Percentiles rank a stretch among this genome's conserved stretches.
These are phyloP conservation scores for Colletotrichum magnum DNA, from an alignment of 2,329 filamentous ascomycete species.

Conservation along the genomic window DNA sequence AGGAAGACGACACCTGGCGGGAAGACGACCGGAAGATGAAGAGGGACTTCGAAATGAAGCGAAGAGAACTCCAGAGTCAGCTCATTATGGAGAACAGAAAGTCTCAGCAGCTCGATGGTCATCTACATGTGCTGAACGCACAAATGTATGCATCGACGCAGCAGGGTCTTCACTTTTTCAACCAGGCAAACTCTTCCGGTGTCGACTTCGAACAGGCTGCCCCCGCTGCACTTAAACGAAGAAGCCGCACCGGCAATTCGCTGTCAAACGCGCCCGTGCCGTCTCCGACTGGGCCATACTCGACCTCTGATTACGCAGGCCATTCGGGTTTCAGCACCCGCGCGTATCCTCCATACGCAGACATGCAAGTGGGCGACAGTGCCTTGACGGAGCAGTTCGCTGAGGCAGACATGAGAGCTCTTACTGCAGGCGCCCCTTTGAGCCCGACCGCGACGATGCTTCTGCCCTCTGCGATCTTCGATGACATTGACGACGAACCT, in stretches of 20 bases:
- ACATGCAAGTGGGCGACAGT: constrained; percentile 56
- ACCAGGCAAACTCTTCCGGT: constrained; percentile 58
- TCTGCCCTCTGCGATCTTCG: constrained; percentile 77
- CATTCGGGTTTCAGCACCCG: constrained; percentile 68
- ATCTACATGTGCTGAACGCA: constrained; percentile 61
- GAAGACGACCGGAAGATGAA: constrained; percentile 67
- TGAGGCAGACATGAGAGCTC: constrained; percentile 73
- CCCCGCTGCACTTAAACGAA: constrained; percentile 60
- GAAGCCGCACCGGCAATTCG: constrained; percentile 64
- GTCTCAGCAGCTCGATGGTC: constrained; percentile 61
- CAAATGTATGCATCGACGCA: constrained; percentile 62
- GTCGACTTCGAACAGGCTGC: constrained; percentile 63
- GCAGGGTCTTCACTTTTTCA: constrained; percentile 60
- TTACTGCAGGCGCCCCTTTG: constrained; percentile 77
- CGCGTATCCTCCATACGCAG: constrained; percentile 68
- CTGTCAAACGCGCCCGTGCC: constrained; percentile 58
- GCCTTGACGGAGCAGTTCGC: constrained; percentile 59
- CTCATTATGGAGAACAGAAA: constrained; percentile 64
- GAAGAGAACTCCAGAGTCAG: constrained; percentile 67
- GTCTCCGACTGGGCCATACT: constrained; percentile 56
- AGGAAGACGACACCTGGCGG: constrained; percentile 71
- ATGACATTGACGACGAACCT: constrained; percentile 73
- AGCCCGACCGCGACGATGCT: constrained; percentile 83
- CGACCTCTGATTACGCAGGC: constrained; percentile 59
- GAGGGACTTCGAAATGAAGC: constrained; percentile 68